These are phyloP conservation scores for Saccharomycopsis olivae DNA, from an alignment of 805 yeast species.

Conservation along the genomic window DNA sequence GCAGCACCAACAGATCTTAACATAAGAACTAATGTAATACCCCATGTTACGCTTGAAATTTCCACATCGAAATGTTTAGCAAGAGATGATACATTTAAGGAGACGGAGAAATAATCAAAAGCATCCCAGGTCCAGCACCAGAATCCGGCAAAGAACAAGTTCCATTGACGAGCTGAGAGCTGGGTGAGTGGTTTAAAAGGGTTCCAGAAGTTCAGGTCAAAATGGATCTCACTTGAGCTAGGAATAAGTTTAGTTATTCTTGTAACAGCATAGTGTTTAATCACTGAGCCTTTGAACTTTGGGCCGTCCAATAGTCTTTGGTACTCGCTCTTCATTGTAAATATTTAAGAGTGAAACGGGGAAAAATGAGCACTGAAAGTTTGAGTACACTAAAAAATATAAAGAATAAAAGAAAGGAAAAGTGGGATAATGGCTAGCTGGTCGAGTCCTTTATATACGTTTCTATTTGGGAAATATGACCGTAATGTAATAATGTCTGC, in stretches of 20 bases:
- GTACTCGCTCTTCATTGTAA: neutral
- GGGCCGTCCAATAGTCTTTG: neutral
- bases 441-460: too few species aligned
- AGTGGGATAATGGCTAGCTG: too few species aligned
- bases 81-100: slow-evolving; percentile 41
- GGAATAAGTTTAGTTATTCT: slow-evolving; percentile 8
- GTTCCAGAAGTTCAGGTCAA: slow-evolving; percentile 4
- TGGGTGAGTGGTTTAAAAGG: slow-evolving; percentile 28
- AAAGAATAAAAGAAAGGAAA: too few species aligned
- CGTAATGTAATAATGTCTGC: too few species aligned
- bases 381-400: too few species aligned
- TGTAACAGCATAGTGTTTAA: slow-evolving; percentile 5
- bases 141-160: slow-evolving; percentile 47
- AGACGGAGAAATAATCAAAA: slow-evolving; percentile 57
- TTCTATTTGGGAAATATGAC: too few species aligned
- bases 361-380: too few species aligned
- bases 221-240: neutral
- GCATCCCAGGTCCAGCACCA: slow-evolving; percentile 67
- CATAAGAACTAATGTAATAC: slow-evolving; percentile 60
- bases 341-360: too few species aligned
- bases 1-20: slow-evolving; percentile 57
- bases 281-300: neutral
- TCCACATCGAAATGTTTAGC: slow-evolving; percentile 36
- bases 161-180: slow-evolving; percentile 38
- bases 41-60: slow-evolving; percentile 54